These are phyloP conservation scores for Annulohypoxylon nitens DNA, from an alignment of 495 filamentous ascomycete species.

Conservation along the genomic window DNA sequence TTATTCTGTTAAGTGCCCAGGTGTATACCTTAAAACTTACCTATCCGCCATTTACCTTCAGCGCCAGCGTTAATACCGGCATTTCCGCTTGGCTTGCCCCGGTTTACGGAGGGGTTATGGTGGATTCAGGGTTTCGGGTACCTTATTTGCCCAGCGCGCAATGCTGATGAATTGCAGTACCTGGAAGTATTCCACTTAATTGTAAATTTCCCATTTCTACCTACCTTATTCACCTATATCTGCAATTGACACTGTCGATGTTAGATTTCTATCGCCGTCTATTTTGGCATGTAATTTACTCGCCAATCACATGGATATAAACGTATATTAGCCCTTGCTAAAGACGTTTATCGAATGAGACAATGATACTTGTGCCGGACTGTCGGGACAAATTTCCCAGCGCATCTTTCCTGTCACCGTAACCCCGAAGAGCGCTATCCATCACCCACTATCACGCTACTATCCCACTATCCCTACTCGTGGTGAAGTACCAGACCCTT, in stretches of 20 bases:
- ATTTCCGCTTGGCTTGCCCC: constrained; percentile 14
- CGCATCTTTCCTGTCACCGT: neutral
- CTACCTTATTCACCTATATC: neutral
- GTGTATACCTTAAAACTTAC: neutral
- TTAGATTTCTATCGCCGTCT: neutral
- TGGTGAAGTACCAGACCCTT: neutral
- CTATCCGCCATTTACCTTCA: neutral
- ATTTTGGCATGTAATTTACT: constrained; percentile 3
- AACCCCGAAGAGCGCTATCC: constrained; percentile 33
- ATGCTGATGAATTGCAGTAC: neutral
- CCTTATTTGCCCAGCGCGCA: neutral
- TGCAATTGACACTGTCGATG: neutral
- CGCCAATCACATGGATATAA: neutral
- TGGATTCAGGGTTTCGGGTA: constrained; percentile 11
- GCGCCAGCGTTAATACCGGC: constrained; percentile 7
- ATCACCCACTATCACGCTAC: neutral
- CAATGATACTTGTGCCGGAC: constrained; percentile 1
- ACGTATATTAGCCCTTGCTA: neutral
- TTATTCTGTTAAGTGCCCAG: neutral
- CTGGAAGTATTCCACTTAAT: constrained; percentile 3
- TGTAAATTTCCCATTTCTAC: neutral
- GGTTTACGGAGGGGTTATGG: constrained; percentile 13
- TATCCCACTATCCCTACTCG: neutral
- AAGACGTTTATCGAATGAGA: neutral
- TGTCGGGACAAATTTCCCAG: constrained; percentile 9